These are phyloP conservation scores for Cymbopogon flexuosus DNA, from an alignment of 202 grass and related monocot genomes.

Conservation along the genomic window DNA sequence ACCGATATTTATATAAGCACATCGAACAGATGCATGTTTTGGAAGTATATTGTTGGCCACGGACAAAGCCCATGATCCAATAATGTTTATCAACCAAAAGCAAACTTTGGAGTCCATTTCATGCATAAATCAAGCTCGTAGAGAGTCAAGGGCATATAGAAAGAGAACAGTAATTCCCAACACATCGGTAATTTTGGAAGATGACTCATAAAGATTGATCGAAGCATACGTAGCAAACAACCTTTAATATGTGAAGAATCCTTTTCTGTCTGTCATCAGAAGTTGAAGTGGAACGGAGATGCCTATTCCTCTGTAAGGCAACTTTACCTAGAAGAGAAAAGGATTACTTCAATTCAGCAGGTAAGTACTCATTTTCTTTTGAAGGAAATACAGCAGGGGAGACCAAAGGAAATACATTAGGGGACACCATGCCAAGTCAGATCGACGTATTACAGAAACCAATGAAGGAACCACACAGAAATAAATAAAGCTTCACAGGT, in stretches of 20 bases:
- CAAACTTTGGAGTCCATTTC: conserved; percentile 1
- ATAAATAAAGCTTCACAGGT: background rate
- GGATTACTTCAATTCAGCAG: background rate
- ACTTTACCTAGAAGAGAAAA: conserved; percentile 18
- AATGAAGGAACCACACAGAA: background rate
- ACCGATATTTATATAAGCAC: background rate
- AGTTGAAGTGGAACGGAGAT: conserved; percentile 34
- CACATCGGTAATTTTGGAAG: background rate
- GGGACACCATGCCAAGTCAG: background rate
- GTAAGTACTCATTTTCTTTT: background rate
- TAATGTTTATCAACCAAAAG: background rate
- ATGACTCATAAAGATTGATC: conserved; percentile 15
- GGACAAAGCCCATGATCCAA: background rate
- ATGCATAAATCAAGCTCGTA: background rate
- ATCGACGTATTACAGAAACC: background rate
- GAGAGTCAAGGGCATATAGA: background rate
- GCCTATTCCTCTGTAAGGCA: conserved; percentile 29
- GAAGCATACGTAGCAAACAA: conserved; percentile 22
- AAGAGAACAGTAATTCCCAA: background rate
- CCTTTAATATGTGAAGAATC: conserved; percentile 77
- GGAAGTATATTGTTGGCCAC: background rate
- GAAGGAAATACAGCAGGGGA: background rate
- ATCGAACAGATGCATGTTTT: background rate
- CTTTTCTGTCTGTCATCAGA: conserved; percentile 52
- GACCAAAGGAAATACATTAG: background rate